phyloP scores from a whole-genome alignment of 2,329 filamentous ascomycete genomes.

The Penicillium sp. region DNA sequence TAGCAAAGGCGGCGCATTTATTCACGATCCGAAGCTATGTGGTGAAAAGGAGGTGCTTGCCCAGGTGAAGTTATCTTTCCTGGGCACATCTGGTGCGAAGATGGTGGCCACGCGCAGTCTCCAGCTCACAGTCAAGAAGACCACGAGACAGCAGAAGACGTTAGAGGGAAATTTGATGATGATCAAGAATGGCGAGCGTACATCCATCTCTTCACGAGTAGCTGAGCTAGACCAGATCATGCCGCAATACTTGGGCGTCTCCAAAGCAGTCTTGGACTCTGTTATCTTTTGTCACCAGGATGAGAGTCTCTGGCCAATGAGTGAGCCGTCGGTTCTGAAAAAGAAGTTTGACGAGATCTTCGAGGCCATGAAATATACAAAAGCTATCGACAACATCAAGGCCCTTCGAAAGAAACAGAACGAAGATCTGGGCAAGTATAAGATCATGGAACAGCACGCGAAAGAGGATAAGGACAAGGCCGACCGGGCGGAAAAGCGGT shows the following conservation, averaged over 20 bases:
- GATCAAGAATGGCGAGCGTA: slow-evolving; percentile 74
- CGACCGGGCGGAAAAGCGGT: slow-evolving; percentile 66
- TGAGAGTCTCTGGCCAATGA: slow-evolving; percentile 95
- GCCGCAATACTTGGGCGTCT: slow-evolving; percentile 83
- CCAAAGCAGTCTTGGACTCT: slow-evolving; percentile 81
- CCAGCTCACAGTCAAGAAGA: slow-evolving; percentile 84
- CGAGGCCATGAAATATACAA: slow-evolving; percentile 93
- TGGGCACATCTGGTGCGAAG: slow-evolving; percentile 70
- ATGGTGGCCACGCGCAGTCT: slow-evolving; percentile 82
- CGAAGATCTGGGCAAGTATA: slow-evolving; percentile 69
- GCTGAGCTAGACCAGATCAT: slow-evolving; percentile 81
- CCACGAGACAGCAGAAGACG: slow-evolving; percentile 71
- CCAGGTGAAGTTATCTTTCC: slow-evolving; percentile 87
- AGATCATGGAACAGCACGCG: slow-evolving; percentile 71
- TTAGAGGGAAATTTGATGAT: slow-evolving; percentile 77
- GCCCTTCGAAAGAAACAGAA: slow-evolving; percentile 77
- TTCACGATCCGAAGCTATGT: slow-evolving; percentile 88
- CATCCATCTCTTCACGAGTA: slow-evolving; percentile 73
- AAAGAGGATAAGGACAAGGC: slow-evolving; percentile 84
- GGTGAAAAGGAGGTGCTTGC: slow-evolving; percentile 87
- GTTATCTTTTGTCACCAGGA: slow-evolving; percentile 99
- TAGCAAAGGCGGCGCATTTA: slow-evolving; percentile 83
- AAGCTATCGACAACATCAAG: slow-evolving; percentile 95
- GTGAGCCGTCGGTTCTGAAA: slow-evolving; percentile 79
- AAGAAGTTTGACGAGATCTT: slow-evolving; percentile 98